Conservation (phyloP, 106 monocot species). For the Posidonia australis region DNA sequence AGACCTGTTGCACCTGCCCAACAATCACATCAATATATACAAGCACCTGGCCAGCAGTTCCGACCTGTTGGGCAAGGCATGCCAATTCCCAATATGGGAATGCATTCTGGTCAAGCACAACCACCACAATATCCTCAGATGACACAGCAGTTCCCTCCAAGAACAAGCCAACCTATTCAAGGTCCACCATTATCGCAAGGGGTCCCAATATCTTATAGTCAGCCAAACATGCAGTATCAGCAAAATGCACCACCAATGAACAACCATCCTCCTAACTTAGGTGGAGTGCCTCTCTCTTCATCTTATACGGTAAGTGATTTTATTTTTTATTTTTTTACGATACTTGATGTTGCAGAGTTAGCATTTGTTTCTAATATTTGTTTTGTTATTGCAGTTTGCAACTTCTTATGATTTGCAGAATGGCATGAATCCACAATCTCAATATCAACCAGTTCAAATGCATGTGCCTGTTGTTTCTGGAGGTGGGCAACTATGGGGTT, state of each 20-base stretch:
- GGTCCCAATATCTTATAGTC: constrained; percentile 46
- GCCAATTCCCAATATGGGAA: constrained; percentile 30
- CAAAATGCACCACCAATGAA: constrained; percentile 26
- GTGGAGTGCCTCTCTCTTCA: constrained; percentile 43
- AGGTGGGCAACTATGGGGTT: constrained; percentile 51
- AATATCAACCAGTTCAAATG: constrained; percentile 42
- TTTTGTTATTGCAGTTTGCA: constrained; percentile 37
- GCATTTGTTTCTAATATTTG: not conserved
- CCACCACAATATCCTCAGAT: constrained; percentile 38
- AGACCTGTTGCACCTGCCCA: constrained; percentile 46
- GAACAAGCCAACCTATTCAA: constrained; percentile 32
- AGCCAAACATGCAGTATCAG: constrained; percentile 39
- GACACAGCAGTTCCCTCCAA: constrained; percentile 33
- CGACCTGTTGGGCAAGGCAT: constrained; percentile 45
- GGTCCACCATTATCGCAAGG: constrained; percentile 36
- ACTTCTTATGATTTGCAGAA: constrained; percentile 59
- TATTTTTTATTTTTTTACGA: not conserved
- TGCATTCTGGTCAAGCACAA: constrained; percentile 29
- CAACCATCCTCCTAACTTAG: constrained; percentile 31
- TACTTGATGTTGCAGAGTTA: not conserved
- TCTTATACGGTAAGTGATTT: constrained; percentile 63
- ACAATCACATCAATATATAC: constrained; percentile 52
- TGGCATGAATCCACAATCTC: constrained; percentile 25
- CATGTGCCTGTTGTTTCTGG: constrained; percentile 27
- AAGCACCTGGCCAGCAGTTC: constrained; percentile 41